Conservation (phyloP, 2,329 filamentous ascomycete species). For the Aspergillus novofumigatus region DNA sequence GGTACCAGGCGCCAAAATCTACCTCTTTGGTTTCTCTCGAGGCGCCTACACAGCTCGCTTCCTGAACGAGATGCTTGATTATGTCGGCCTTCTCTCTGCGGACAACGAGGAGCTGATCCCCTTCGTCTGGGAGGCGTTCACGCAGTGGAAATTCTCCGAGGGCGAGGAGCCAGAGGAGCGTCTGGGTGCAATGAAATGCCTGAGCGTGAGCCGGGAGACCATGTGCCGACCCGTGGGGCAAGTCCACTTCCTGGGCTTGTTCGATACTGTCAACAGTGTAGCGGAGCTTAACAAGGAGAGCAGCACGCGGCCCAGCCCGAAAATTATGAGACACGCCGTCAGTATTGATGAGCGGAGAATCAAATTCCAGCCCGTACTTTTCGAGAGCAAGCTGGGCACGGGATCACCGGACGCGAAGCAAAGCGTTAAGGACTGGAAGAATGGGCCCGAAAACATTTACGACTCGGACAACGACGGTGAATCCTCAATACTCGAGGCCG, state of each 20-base stretch:
- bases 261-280: conserved; percentile 25
- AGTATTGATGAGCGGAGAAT: conserved; percentile 52
- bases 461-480: background rate
- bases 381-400: conserved; percentile 3
- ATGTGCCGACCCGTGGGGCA: conserved; percentile 15
- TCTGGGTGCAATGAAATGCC: conserved; percentile 1
- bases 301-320: conserved; percentile 30
- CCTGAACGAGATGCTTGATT: conserved; percentile 21
- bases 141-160: conserved; percentile 12
- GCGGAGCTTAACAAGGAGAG: conserved; percentile 15
- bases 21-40: conserved; percentile 23
- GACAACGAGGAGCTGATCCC: conserved; percentile 20
- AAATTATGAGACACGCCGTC: conserved; percentile 50
- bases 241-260: conserved; percentile 22
- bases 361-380: conserved; percentile 41
- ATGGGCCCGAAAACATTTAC: background rate
- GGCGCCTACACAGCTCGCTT: conserved; percentile 23
- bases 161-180: background rate
- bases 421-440: background rate
- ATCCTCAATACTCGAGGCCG: conserved; percentile 23
- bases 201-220: conserved; percentile 11
- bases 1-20: conserved; percentile 12
- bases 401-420: background rate
- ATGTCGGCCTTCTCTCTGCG: conserved; percentile 13
- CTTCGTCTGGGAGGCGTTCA: conserved; percentile 16